Percentiles rank a stretch among this genome's conserved stretches.
Evolutionary conservation across 2,329 filamentous ascomycete genomes (phyloP).

Genomic region (Aspergillus phoenicis): DNA sequence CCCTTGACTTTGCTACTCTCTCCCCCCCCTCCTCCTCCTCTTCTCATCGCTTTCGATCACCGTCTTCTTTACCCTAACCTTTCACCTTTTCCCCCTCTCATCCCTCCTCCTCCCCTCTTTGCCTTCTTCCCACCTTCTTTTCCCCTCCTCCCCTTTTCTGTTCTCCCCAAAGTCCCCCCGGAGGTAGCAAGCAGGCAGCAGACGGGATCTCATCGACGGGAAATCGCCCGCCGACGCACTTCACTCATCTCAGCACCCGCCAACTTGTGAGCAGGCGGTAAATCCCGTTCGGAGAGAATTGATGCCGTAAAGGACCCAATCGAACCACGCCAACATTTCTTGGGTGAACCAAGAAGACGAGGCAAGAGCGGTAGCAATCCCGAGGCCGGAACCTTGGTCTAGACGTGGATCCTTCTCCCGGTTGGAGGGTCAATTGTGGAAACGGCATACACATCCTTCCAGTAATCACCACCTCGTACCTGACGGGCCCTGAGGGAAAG

Average conservation of each 20-base stretch:
- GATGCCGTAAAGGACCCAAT: background rate
- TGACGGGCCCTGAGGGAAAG: background rate
- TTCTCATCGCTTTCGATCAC: background rate
- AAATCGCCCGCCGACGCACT: background rate
- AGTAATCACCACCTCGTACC: background rate
- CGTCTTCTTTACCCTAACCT: background rate
- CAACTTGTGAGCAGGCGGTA: background rate
- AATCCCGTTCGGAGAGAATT: background rate
- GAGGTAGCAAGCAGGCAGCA: background rate
- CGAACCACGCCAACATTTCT: background rate
- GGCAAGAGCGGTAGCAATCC: conserved; percentile 6
- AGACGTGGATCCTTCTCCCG: conserved; percentile 19
- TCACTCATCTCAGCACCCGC: background rate
- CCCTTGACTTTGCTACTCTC: background rate
- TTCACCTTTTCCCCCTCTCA: background rate
- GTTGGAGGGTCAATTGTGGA: conserved; percentile 6
- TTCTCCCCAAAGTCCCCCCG: background rate
- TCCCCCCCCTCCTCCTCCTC: background rate
- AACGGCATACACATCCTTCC: background rate
- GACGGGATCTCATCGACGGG: background rate
- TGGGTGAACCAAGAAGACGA: background rate
- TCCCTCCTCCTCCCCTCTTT: background rate
- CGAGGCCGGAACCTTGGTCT: conserved; percentile 20
- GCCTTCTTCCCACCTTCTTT: background rate
- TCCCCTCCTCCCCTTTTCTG: background rate